A percentile compares a stretch with the other conserved stretches of the same genome.
Conservation (phyloP, 208 protist genomes). For the Leishmania tropica region DNA sequence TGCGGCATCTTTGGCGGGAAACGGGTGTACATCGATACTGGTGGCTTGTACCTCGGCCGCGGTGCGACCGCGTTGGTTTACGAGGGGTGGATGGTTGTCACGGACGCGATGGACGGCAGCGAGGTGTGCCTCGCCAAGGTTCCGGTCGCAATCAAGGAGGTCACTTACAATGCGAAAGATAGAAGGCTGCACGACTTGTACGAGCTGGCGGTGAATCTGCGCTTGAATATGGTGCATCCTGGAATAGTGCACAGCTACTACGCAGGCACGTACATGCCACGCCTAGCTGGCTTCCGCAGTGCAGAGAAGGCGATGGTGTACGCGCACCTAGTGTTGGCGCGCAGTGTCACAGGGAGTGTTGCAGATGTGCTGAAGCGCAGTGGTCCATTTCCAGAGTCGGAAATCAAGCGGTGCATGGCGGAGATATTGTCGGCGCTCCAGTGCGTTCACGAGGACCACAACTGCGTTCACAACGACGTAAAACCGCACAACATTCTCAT, state of each 20-base stretch:
- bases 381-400: constrained; percentile 17
- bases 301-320: constrained; percentile 5
- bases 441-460: constrained; percentile 58
- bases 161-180: constrained; percentile 21
- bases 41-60: constrained; percentile 15
- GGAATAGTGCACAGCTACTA: constrained; percentile 25
- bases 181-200: constrained; percentile 15
- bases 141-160: constrained; percentile 28
- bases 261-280: constrained; percentile 17
- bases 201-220: constrained; percentile 15
- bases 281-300: not conserved
- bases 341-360: constrained; percentile 26
- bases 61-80: constrained; percentile 20
- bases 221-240: constrained; percentile 18
- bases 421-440: constrained; percentile 50
- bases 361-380: constrained; percentile 35
- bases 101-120: constrained; percentile 7
- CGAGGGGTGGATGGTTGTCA: constrained; percentile 21
- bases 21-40: constrained; percentile 21
- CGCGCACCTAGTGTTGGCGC: constrained; percentile 17
- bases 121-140: constrained; percentile 15
- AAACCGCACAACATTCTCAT: constrained; percentile 88
- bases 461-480: constrained; percentile 78
- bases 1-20: constrained; percentile 30
- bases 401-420: constrained; percentile 27